These are phyloP conservation scores for Corylus heterophylla DNA, from an alignment of 306 rosid species.

Conservation along the genomic window DNA sequence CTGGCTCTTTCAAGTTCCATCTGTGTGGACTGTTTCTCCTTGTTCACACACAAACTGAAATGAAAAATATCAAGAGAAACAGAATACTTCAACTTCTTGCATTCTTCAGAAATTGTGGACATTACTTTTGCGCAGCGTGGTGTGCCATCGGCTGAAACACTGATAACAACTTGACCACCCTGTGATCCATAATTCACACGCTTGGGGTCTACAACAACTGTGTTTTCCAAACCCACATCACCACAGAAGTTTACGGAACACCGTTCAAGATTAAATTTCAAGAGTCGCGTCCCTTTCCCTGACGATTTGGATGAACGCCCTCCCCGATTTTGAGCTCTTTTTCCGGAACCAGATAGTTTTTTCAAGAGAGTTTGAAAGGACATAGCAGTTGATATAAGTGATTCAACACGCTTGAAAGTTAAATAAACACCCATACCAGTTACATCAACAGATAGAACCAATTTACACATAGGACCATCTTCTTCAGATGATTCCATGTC, in stretches of 20 bases:
- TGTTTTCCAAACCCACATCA: constrained; percentile 73
- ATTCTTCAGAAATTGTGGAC: constrained; percentile 64
- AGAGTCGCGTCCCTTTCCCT: constrained; percentile 71
- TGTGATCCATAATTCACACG: constrained; percentile 94
- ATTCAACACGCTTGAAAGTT: constrained; percentile 76
- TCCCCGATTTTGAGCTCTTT: constrained; percentile 60
- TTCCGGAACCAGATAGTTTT: constrained; percentile 61
- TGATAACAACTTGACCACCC: constrained; percentile 77
- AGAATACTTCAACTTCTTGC: constrained; percentile 67
- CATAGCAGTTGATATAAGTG: constrained; percentile 78
- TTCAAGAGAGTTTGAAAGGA: constrained; percentile 72
- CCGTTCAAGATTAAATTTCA: constrained; percentile 80
- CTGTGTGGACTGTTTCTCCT: constrained; percentile 87
- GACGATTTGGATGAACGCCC: constrained; percentile 65
- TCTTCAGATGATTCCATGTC: constrained; percentile 79
- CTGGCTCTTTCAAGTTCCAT: constrained; percentile 91
- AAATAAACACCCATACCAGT: constrained; percentile 82
- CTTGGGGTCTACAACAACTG: constrained; percentile 84
- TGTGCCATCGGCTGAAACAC: constrained; percentile 76
- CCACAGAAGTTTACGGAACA: constrained; percentile 79
- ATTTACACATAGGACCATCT: constrained; percentile 56
- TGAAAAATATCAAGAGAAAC: constrained; percentile 85
- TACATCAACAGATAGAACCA: constrained; percentile 79
- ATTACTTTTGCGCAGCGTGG: constrained; percentile 74
- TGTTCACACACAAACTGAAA: constrained; percentile 75